Evolutionary conservation across 805 yeast genomes (phyloP), one percentile per base, ranked within the genome.

Genomic region (Suhomyces faveliae): DNA sequence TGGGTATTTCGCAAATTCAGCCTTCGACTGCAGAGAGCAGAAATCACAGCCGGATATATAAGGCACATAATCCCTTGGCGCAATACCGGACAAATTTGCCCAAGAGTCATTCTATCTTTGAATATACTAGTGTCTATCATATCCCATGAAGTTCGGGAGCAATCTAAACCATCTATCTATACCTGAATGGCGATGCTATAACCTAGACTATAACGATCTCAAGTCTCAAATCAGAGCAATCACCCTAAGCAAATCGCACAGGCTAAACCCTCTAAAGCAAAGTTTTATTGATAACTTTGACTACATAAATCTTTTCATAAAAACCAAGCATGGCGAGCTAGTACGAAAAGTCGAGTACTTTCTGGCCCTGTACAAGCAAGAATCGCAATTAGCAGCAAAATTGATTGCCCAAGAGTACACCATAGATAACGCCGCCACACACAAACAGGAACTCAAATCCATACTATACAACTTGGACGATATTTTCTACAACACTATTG

Each of bases 101-200:
- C 13, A 8, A n/a, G 13, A 27, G n/a, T n/a, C 30, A 13, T 12
- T 12, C 11, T 25, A 25, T 12, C 13, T 12, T 13, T 25, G 30
- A 25, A 4, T 25, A 25, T 25, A 25, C 30, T 33, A 33, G 21
- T 9, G 13, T 9, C 13, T 23, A 13, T 13, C 33, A 20, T 25
- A 22, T n/a, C 42, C n/a, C n/a, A 91, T 91, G 98, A 92, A 89
- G 68, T 91, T 90, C 65, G 96, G 97, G 44, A 74, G 80, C 37
- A 90, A 86, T 59, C 75, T 91, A 19, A 72, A 78, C 45, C 82
- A 80, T 53, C 76, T 89, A 56, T 86, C 96, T 10, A 86, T 89
- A 20, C 89, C 91, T 1, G 94, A 88, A 69, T 91, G 98, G 97
- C 79, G 79, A 57, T 79, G 80, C 51, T 85, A 88, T 66, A 89